These are phyloP conservation scores for Carex sylvatica DNA, from an alignment of 202 grass and related monocot genomes.

Conservation along the genomic window DNA sequence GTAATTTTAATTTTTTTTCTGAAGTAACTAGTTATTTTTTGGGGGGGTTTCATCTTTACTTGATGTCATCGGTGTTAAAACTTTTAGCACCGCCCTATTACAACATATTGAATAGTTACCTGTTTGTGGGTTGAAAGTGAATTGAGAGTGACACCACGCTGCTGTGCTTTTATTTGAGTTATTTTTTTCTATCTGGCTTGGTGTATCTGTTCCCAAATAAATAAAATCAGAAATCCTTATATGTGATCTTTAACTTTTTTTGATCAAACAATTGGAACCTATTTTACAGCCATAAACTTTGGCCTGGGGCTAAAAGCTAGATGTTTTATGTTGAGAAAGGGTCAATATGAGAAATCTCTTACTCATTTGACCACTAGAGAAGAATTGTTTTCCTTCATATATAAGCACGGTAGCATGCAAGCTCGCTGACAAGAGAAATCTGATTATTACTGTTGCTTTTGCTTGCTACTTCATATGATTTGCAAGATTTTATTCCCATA, in stretches of 20 bases:
- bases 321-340: neutral
- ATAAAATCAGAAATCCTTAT: neutral
- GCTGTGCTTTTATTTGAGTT: neutral
- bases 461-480: neutral
- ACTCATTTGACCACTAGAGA: neutral
- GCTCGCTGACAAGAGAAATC: constrained; percentile 1
- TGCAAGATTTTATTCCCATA: neutral
- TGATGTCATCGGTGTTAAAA: neutral
- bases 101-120: neutral
- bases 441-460: neutral
- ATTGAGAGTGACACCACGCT: neutral
- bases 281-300: neutral
- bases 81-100: neutral
- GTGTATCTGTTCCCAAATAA: neutral
- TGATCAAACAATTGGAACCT: neutral
- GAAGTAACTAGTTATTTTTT: constrained; percentile 13
- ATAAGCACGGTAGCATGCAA: neutral
- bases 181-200: neutral
- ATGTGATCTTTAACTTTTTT: neutral
- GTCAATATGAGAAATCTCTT: constrained; percentile 1
- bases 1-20: constrained; percentile 3
- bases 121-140: neutral
- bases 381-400: neutral
- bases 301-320: neutral
- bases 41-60: neutral